Evolutionary conservation across 1,139 yeast species (phyloP).

Genomic region (Pichia cactophila): DNA sequence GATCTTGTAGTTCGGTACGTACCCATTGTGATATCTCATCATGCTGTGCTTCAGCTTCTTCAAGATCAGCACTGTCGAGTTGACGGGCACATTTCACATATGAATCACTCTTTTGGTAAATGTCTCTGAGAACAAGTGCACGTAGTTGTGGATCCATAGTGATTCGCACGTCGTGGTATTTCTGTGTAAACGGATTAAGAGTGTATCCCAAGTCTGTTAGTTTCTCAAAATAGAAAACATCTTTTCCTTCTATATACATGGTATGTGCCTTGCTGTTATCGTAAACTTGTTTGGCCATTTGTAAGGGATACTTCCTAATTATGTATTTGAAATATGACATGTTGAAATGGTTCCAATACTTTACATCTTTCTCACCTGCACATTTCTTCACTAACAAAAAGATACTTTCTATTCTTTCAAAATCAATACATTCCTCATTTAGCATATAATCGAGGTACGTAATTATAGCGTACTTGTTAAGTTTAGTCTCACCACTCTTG

Average conservation of each 20-base stretch:
- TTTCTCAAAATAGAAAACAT: slow-evolving; percentile 11
- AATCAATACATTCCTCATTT: slow-evolving; percentile 14
- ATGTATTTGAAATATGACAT: slow-evolving; percentile 26
- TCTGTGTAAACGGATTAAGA: slow-evolving; percentile 24
- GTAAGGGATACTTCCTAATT: slow-evolving; percentile 19
- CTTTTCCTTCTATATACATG: not conserved
- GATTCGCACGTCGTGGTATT: slow-evolving; percentile 21
- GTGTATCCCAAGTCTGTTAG: slow-evolving; percentile 13
- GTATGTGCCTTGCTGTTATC: slow-evolving; percentile 9
- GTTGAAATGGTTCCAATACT: slow-evolving; percentile 26
- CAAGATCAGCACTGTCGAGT: slow-evolving; percentile 11
- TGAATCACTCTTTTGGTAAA: slow-evolving; percentile 19
- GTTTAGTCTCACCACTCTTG: not conserved
- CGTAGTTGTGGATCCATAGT: slow-evolving; percentile 13
- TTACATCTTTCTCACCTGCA: slow-evolving; percentile 12
- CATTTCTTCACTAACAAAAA: slow-evolving; percentile 12
- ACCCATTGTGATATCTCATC: slow-evolving; percentile 22
- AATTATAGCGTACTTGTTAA: slow-evolving; percentile 22
- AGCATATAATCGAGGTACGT: slow-evolving; percentile 25
- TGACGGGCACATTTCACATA: slow-evolving; percentile 15
- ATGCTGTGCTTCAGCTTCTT: slow-evolving; percentile 11
- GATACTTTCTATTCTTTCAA: slow-evolving; percentile 19
- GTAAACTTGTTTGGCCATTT: slow-evolving; percentile 19
- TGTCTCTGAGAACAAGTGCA: slow-evolving; percentile 23
- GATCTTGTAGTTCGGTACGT: slow-evolving; percentile 14